Evolutionary conservation across 2,329 filamentous ascomycete species (phyloP), one percentile per base, ranked within the genome.

Genomic region (Diaporthe eres): DNA sequence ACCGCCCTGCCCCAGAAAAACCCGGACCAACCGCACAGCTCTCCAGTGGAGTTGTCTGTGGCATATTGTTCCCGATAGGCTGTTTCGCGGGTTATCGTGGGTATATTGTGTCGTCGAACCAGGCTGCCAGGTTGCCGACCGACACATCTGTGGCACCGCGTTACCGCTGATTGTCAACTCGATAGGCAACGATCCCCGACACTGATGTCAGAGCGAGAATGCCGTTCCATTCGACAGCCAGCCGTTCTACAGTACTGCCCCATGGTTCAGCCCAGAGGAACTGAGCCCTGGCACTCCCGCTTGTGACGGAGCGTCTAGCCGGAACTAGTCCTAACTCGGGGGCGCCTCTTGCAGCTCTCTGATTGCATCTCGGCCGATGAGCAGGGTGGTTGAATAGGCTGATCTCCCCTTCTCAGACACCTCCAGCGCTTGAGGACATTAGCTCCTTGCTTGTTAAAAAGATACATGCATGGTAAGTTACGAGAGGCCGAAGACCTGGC

Each of bases 301-400:
- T 75, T 67, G 53, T 28, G 68, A 67, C 74, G 75, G 75, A 63
- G 61, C 76, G 74, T 65, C 72, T 63, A 73, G 67, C 76, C 76
- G 74, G 74, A 42, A 47, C 76, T 77, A 77, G 44, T 55, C 74
- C 63, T 17, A 67, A 77, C 55, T 17, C 31, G 71, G 76, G 42
- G 42, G 70, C 47, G 31, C 13, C 31, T 71, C 51, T 53, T 67
- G 71, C 55, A 51, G 61, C 55, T n/a, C 71, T 42, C 37, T 42
- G 37, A 19, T 28, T 65, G 15, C 57, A 53, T 15, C 68, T 63
- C 76, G 70, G 74, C 68, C 75, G 57, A 34, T 10, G 71, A 63
- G 37, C 55, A 77, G 47, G 61, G 70, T 67, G 37, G 49, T 57
- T 19, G 47, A 68, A 71, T 44, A 55, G 49, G 65, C 71, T 77